A percentile compares a stretch with the other conserved stretches of the same genome.
These are phyloP conservation scores for Pseudotsuga menziesii DNA, from an alignment of 75 land plant species.

Conservation along the genomic window DNA sequence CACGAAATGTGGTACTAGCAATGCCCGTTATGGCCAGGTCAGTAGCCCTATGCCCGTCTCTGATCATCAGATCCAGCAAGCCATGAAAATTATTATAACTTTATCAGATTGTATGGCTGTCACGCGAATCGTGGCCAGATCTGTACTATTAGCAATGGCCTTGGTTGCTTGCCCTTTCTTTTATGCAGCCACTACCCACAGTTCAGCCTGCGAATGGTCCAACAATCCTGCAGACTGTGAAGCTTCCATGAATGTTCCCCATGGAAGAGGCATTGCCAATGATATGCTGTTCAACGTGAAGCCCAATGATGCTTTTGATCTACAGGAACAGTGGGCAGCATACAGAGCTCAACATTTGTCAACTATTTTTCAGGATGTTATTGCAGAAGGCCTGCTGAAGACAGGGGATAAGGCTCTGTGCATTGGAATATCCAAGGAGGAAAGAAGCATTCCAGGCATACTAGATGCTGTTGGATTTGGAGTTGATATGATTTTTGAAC, in stretches of 20 bases:
- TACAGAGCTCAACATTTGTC: conserved; percentile 26
- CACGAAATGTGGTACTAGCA: background rate
- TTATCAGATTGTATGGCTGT: conserved; percentile 6
- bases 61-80: background rate
- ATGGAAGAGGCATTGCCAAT: background rate
- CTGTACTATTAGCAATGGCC: conserved; percentile 18
- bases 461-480: background rate
- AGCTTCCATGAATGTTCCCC: background rate
- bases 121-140: conserved; percentile 24
- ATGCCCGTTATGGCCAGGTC: background rate
- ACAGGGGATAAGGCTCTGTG: conserved; percentile 29
- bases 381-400: conserved; percentile 35
- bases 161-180: conserved; percentile 26
- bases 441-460: background rate
- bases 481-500: conserved; percentile 17
- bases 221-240: background rate
- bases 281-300: background rate
- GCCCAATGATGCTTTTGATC: background rate
- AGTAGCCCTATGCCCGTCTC: background rate
- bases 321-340: conserved; percentile 25
- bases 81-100: background rate
- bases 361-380: conserved; percentile 38
- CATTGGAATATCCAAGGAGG: conserved; percentile 19
- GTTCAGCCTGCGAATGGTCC: background rate
- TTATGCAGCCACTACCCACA: background rate